Evolutionary conservation across 805 yeast species (phyloP).

Genomic region (Kodamaea neixiangensis): DNA sequence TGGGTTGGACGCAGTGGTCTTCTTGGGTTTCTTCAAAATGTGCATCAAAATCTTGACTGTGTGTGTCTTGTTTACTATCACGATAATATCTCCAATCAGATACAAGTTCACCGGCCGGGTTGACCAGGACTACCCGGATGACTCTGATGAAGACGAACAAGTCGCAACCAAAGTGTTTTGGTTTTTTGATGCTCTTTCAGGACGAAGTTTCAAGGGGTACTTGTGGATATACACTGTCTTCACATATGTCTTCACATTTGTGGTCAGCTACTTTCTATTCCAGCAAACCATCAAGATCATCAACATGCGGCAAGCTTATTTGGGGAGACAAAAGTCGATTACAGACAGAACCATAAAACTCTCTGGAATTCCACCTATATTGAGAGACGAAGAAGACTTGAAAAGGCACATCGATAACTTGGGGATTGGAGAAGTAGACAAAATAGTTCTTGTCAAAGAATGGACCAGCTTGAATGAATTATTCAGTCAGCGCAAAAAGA

Average conservation of each 20-base stretch:
- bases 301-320: constrained; percentile 70
- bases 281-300: constrained; percentile 75
- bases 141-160: constrained; percentile 25
- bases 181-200: constrained; percentile 1
- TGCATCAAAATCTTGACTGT: constrained; percentile 66
- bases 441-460: constrained; percentile 79
- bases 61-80: constrained; percentile 68
- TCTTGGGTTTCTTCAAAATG: constrained; percentile 87
- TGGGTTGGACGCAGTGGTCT: constrained; percentile 93
- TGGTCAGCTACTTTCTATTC: constrained; percentile 61
- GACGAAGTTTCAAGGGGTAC: constrained; percentile 50
- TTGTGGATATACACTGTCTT: constrained; percentile 86
- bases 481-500: constrained; percentile 55
- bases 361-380: constrained; percentile 83
- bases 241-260: constrained; percentile 79
- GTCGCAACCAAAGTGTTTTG: constrained; percentile 6
- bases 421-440: constrained; percentile 76
- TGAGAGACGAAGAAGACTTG: constrained; percentile 70
- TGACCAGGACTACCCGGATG: constrained; percentile 42
- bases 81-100: constrained; percentile 81
- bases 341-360: constrained; percentile 89
- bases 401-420: constrained; percentile 74
- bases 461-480: constrained; percentile 76
- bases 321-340: constrained; percentile 84
- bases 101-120: constrained; percentile 79